Base-by-base conservation (phyloP, 768 basidiomycete genomes). In the Podaxis pistillaris region DNA sequence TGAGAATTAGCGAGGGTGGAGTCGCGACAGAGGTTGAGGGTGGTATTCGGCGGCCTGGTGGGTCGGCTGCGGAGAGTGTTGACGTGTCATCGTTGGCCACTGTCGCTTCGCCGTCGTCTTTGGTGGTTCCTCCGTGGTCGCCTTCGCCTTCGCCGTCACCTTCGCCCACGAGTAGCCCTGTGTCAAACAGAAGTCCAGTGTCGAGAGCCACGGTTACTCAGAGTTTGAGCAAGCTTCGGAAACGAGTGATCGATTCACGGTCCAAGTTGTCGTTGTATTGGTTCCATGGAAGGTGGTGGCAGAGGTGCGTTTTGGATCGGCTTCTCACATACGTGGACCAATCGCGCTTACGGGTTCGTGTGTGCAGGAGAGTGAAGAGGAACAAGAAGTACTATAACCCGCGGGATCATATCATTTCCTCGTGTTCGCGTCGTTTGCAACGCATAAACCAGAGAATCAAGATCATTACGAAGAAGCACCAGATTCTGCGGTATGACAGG, bases 401-500 rank as follows among this genome's bases (percentile, higher is more conserved):
- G 26, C 40, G 59, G 17, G 59, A 60, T 4, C 51, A 60, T 37
- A 60, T 60, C 19, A 7, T 52, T 9, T 19, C 52, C 40, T 60
- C 59, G 52, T 60, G 50, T 54, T 53, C 59, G 9, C 37, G 52
- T n/a, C 52, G 59, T 22, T 46, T 60, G 50, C 59, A 60, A 51
- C 33, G 51, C 26, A 60, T 60, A 24, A 54, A 60, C 26, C 59
- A 60, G 51, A 26, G 51, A 11, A 60, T 60, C 37, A n/a, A 19
- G 28, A 24, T 30, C 2, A 53, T 60, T 28, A 60, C 50, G 1
- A 60, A 54, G 59, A 60, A 60, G 59, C 59, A 60, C 26, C 51
- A 60, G 59, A 60, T 60, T 28, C 28, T 60, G 52, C 51, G 52
- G 40, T 60, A 60, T 30, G 59, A 60, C 50, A 40, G 59, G 40